Percentiles rank a stretch among this genome's conserved stretches.
These are phyloP conservation scores for Saccharomycopsis sp. DNA, from an alignment of 805 yeast species.

Conservation along the genomic window DNA sequence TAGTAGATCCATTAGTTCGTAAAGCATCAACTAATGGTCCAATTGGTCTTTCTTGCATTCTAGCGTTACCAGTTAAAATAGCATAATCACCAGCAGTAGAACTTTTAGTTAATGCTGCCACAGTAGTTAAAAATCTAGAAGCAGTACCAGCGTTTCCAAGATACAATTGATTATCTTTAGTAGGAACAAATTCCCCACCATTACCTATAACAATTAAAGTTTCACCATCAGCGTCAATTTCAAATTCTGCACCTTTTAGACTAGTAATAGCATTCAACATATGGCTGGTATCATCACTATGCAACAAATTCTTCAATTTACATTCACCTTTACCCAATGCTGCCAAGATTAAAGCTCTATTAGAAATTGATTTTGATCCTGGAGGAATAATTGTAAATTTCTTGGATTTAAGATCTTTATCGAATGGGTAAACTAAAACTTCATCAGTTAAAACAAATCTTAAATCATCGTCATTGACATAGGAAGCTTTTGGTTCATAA, in stretches of 20 bases:
- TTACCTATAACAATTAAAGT: slow-evolving; percentile 80
- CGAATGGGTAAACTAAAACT: slow-evolving; percentile 56
- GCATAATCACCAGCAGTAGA: slow-evolving; percentile 38
- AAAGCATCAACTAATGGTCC: slow-evolving; percentile 94
- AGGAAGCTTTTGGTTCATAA: slow-evolving; percentile 80
- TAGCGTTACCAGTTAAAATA: slow-evolving; percentile 81
- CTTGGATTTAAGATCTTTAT: slow-evolving; percentile 27
- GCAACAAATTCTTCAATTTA: slow-evolving; percentile 75
- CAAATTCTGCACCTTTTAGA: slow-evolving; percentile 60
- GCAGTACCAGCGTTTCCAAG: slow-evolving; percentile 99
- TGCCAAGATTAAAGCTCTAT: slow-evolving; percentile 88
- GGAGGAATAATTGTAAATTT: slow-evolving; percentile 68
- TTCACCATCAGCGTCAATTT: slow-evolving; percentile 60
- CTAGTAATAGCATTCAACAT: slow-evolving; percentile 83
- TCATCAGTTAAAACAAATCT: slow-evolving; percentile 81
- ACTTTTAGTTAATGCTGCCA: slow-evolving; percentile 74
- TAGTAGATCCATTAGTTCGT: slow-evolving; percentile 65
- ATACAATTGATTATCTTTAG: slow-evolving; percentile 64
- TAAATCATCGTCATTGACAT: slow-evolving; percentile 73
- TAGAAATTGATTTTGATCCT: slow-evolving; percentile 95
- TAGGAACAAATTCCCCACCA: slow-evolving; percentile 63
- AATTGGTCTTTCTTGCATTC: slow-evolving; percentile 97
- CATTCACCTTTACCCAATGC: slow-evolving; percentile 86
- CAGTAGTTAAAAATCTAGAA: slow-evolving; percentile 86
- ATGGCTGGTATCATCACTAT: slow-evolving; percentile 93